Evolutionary conservation across 2,329 filamentous ascomycete genomes (phyloP), one percentile per base, ranked within the genome.

Genomic region (Aspergillus sergii): DNA sequence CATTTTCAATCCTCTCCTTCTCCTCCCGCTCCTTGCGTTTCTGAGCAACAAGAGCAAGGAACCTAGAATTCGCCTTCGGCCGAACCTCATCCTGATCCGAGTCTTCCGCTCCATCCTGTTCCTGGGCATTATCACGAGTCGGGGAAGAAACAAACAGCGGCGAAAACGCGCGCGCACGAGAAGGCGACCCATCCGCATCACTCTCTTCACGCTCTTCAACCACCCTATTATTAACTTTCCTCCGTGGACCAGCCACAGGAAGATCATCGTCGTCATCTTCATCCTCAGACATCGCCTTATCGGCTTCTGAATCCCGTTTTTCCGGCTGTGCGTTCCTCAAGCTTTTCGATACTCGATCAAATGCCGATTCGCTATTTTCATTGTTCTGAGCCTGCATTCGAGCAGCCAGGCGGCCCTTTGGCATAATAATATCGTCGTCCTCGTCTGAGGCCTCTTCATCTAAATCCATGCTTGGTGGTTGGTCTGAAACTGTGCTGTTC

Each of bases 1-100:
- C 76, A 41, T 73, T 76, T 69, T 82, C 80, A 50, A 74, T 84
- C 23, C 85, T 87, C 70, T 95, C 90, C 58, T 84, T 87, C 4
- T 86, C 89, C 41, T 89, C 80, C 9, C 90, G 85, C 73, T 95
- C 90, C 65, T 89, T 85, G 57, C 89, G 86, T 72, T 94, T 95
- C 70, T 88, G 86, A 53, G 88, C 88, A 12, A 95, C 85, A 0
- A 96, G 85, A 9, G 89, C 90, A 64, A 88, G 82, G 71, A 96
- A 89, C 6, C 89, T 87, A 46, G 86, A 82, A 56, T 87, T 85
- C 64, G 84, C 61, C 51, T 73, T 71, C 1, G 64, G 59, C 12
- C 60, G 80, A 59, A 77, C 58, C 16, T 64, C 68, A 3, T 69
- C 73, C 30, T 71, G 66, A 50, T 75, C 68, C 30, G 53, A 45